Conservation (phyloP, 2,329 filamentous ascomycete species). For the Ciborinia camelliae region DNA sequence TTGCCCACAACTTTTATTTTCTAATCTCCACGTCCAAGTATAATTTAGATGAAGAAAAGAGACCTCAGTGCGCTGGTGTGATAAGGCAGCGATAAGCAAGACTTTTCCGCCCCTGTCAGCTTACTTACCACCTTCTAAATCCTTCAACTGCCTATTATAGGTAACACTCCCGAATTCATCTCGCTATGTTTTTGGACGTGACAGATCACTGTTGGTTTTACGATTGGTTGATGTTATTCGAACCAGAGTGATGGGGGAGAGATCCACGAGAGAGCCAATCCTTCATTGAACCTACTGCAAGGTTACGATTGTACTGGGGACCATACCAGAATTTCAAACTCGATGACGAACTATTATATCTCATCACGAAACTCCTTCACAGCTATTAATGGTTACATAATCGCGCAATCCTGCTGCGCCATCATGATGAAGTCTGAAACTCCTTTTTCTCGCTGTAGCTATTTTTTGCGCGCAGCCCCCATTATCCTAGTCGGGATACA, state of each 20-base stretch:
- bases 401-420: conserved; percentile 9
- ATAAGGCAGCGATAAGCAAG: conserved; percentile 11
- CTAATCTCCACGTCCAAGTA: not conserved
- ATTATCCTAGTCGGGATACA: not conserved
- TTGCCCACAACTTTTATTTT: not conserved
- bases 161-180: not conserved
- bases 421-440: conserved; percentile 10
- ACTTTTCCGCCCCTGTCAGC: not conserved
- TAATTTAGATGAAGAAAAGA: not conserved
- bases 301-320: not conserved
- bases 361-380: not conserved
- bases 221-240: not conserved
- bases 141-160: conserved; percentile 4
- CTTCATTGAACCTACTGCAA: not conserved
- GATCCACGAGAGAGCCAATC: not conserved
- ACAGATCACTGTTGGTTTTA: not conserved
- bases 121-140: conserved; percentile 4
- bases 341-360: not conserved
- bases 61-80: conserved; percentile 10
- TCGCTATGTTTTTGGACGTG: not conserved
- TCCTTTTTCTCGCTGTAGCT: conserved; percentile 4
- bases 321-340: not conserved
- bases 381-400: not conserved
- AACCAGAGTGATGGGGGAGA: not conserved
- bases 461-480: conserved; percentile 7